These are phyloP conservation scores for Globisporangium echinulatum DNA, from an alignment of 352 stramenopile genomes.

Conservation along the genomic window DNA sequence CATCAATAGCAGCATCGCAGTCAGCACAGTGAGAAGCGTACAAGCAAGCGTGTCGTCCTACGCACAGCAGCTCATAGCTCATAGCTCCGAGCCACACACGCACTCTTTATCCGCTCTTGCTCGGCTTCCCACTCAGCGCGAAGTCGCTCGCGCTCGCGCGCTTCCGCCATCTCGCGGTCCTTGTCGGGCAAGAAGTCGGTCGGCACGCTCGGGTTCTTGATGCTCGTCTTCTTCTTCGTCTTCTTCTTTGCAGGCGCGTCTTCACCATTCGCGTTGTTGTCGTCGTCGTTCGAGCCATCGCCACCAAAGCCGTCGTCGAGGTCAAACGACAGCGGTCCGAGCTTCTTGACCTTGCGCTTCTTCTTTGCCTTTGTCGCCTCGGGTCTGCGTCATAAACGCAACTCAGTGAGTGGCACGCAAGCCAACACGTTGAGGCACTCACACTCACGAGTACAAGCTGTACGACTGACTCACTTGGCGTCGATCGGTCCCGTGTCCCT, in stretches of 20 bases:
- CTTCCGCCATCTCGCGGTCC: constrained; percentile 81
- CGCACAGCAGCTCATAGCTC: too few species aligned
- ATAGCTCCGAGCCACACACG: constrained; percentile 3
- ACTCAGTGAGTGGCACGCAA: neutral
- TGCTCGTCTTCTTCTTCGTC: constrained; percentile 55
- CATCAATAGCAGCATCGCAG: neutral
- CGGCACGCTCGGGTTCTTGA: constrained; percentile 92
- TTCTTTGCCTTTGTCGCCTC: constrained; percentile 55
- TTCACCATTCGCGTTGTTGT: neutral
- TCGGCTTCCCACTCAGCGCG: constrained; percentile 89
- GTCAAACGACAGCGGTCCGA: constrained; percentile 74
- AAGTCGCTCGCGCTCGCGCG: constrained; percentile 73
- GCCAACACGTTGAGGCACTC: too few species aligned
- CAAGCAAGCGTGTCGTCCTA: too few species aligned
- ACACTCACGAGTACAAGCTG: too few species aligned
- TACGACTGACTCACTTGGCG: constrained; percentile 14
- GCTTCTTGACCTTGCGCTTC: constrained; percentile 77
- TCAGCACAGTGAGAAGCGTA: neutral
- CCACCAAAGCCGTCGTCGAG: constrained; percentile 66
- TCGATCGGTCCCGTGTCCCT: constrained; percentile 23
- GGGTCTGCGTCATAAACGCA: constrained; percentile 13
- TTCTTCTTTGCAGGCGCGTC: constrained; percentile 1
- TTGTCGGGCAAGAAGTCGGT: constrained; percentile 95
- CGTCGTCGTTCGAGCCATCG: constrained; percentile 14
- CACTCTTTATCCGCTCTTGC: constrained; percentile 93